These are phyloP conservation scores for Botrytis elliptica DNA, from an alignment of 2,329 filamentous ascomycete genomes.

Conservation along the genomic window DNA sequence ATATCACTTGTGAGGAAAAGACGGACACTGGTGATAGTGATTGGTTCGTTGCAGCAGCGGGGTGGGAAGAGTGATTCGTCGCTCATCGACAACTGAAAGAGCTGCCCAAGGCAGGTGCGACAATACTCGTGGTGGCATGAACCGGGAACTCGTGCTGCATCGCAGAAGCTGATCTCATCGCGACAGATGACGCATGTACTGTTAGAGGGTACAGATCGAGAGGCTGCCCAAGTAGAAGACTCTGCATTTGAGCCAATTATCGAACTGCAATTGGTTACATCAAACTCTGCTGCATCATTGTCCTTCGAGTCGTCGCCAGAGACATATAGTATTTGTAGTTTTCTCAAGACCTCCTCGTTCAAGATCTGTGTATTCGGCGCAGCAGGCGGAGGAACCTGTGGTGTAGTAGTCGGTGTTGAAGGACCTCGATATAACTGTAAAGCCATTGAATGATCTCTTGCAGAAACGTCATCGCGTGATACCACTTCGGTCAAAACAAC, in stretches of 20 bases:
- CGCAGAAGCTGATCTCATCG: conserved; percentile 21
- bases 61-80: conserved; percentile 57
- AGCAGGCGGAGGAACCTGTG: neutral
- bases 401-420: neutral
- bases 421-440: conserved; percentile 19
- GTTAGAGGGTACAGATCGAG: neutral
- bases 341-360: conserved; percentile 29
- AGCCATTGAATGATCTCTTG: conserved; percentile 27
- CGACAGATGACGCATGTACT: conserved; percentile 24
- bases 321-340: conserved; percentile 27
- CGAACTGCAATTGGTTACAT: neutral
- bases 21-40: conserved; percentile 42
- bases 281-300: neutral
- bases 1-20: conserved; percentile 43
- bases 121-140: conserved; percentile 53
- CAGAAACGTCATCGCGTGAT: conserved; percentile 16
- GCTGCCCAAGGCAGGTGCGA: conserved; percentile 44
- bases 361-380: conserved; percentile 13
- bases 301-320: neutral
- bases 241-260: conserved; percentile 2
- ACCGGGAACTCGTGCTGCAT: conserved; percentile 27
- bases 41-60: conserved; percentile 48
- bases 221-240: conserved; percentile 18
- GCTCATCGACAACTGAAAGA: conserved; percentile 46
- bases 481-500: conserved; percentile 1